Evolutionary conservation across 352 stramenopile species (phyloP), one percentile per base, ranked within the genome.

Genomic region (Phytophthora gonapodyides): DNA sequence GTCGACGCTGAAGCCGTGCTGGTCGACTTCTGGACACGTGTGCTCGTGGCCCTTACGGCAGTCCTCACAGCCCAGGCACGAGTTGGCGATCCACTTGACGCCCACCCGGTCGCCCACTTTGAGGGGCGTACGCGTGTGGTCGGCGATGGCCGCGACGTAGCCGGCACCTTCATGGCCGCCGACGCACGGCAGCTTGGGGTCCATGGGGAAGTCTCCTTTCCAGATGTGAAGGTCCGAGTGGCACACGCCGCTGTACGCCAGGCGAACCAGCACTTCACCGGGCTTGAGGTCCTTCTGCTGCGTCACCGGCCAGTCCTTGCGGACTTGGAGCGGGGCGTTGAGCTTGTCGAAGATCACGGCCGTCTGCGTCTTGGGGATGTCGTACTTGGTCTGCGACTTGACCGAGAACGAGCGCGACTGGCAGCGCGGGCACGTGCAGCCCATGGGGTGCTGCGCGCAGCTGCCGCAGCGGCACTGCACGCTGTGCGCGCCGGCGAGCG

Each of bases 141-240:
- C 27, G n/a, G 72, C 79, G 27, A 85, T 78, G 17, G 77, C 77
- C 9, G 75, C 75, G 15, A 84, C 56, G 64, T 80, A 81, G 11
- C 75, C 75, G 6, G 75, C 61, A 24, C 75, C 75, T 76, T 88
- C 79, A 49, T 88, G 76, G 16, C 79, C 79, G 33, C 75, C 76
- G 10, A 88, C 71, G 12, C 76, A 58, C 1, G 79, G 76, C 31
- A 78, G 38, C 57, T 76, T 75, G 21, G 48, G 60, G 17, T 61
- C 43, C 2, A 69, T n/a, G 0, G 72, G 66, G 42, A 69, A 64
- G 24, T 80, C 66, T 15, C 72, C 72, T 11, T 69, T 42, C 75
- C 75, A 84, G 12, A 84, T 58, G 44, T 76, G 61, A 36, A 82
- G 48, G 38, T 82, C 76, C 27, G 76, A 79, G 54, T 78, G 73